phyloP scores from a whole-genome alignment of 1,284 basidiomycete species.

The Irpex rosettiformis region DNA sequence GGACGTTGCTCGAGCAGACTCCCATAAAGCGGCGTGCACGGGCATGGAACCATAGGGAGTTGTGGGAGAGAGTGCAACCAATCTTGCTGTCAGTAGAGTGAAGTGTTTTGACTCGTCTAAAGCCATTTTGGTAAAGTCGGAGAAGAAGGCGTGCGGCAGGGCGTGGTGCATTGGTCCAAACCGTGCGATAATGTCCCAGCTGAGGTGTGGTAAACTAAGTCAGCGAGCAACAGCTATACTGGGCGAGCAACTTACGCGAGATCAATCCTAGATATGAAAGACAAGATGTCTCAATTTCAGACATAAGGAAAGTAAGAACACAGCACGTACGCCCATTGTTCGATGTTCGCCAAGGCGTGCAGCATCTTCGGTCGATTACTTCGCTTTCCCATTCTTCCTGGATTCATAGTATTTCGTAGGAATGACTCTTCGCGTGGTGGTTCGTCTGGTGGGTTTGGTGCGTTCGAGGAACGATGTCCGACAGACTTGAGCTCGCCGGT shows the following conservation, averaged over 20 bases:
- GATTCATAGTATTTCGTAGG: conserved; percentile 54
- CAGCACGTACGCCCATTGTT: conserved; percentile 82
- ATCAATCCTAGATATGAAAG: conserved; percentile 52
- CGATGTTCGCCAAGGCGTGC: conserved; percentile 85
- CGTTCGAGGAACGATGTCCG: conserved; percentile 49
- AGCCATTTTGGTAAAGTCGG: conserved; percentile 78
- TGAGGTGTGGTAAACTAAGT: conserved; percentile 19
- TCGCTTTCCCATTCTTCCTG: conserved; percentile 57
- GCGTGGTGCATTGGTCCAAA: conserved; percentile 61
- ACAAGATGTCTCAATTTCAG: neutral
- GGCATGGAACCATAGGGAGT: conserved; percentile 77
- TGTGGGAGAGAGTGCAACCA: conserved; percentile 60
- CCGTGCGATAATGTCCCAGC: conserved; percentile 84
- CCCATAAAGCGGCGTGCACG: conserved; percentile 80
- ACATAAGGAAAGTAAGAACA: neutral
- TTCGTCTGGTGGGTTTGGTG: conserved; percentile 59
- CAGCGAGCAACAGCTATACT: neutral
- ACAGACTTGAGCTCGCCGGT: conserved; percentile 66
- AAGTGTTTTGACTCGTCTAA: conserved; percentile 87
- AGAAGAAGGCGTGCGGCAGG: conserved; percentile 73
- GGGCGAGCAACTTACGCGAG: conserved; percentile 50
- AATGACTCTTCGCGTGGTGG: conserved; percentile 63
- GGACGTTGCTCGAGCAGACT: conserved; percentile 73
- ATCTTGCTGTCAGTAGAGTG: conserved; percentile 53
- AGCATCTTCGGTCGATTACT: conserved; percentile 76